These are phyloP conservation scores for Claviceps sp. DNA, from an alignment of 2,329 filamentous ascomycete species.

Conservation along the genomic window DNA sequence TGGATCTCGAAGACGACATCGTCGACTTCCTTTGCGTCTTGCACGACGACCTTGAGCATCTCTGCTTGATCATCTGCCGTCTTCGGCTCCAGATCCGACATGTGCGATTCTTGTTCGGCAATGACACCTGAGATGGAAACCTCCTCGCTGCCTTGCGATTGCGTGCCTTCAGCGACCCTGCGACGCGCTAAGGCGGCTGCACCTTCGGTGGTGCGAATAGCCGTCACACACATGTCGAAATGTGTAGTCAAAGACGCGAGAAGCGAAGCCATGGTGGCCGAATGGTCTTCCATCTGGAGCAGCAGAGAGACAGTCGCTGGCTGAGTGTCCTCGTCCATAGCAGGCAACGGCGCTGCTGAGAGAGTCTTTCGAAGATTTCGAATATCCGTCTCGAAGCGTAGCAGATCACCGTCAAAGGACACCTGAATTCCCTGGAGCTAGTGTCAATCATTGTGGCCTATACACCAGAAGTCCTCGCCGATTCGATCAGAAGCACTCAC, in stretches of 20 bases:
- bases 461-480: too few species aligned
- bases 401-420: slow-evolving; percentile 64
- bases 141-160: slow-evolving; percentile 29
- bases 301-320: slow-evolving; percentile 38
- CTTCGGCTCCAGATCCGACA: slow-evolving; percentile 50
- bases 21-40: slow-evolving; percentile 55
- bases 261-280: slow-evolving; percentile 68
- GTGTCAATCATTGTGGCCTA: neutral
- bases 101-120: slow-evolving; percentile 38
- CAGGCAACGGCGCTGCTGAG: slow-evolving; percentile 23
- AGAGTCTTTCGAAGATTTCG: slow-evolving; percentile 48
- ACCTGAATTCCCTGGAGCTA: slow-evolving; percentile 42
- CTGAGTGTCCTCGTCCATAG: slow-evolving; percentile 18
- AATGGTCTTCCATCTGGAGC: slow-evolving; percentile 55
- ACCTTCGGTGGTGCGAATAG: slow-evolving; percentile 79
- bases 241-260: slow-evolving; percentile 72
- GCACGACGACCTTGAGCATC: slow-evolving; percentile 67
- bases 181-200: slow-evolving; percentile 55
- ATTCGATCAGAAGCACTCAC: slow-evolving; percentile 22
- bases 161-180: slow-evolving; percentile 51
- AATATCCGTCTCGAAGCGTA: slow-evolving; percentile 63
- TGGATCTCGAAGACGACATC: slow-evolving; percentile 58
- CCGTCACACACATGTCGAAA: slow-evolving; percentile 86
- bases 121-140: slow-evolving; percentile 56
- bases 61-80: slow-evolving; percentile 64